Conservation (phyloP, 2,329 filamentous ascomycete species). For the Epicoccum nigrum region DNA sequence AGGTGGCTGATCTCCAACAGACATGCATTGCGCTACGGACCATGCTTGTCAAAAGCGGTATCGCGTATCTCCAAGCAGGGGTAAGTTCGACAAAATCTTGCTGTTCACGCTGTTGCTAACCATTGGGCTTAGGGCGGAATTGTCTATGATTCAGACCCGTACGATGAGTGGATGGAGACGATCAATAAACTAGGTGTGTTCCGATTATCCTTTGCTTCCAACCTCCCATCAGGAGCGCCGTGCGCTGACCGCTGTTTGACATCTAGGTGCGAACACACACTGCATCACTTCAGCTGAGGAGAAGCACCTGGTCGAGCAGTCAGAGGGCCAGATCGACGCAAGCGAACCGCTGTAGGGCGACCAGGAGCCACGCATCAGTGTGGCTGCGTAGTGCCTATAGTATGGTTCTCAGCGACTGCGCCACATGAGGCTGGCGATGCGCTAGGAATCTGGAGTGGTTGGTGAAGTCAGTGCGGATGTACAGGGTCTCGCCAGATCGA, state of each 20-base stretch:
- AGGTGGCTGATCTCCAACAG: constrained; percentile 39
- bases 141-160: constrained; percentile 75
- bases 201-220: constrained; percentile 4
- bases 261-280: constrained; percentile 73
- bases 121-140: constrained; percentile 41
- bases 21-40: constrained; percentile 78
- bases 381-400: constrained; percentile 31
- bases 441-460: background rate
- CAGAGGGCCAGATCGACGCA: constrained; percentile 25
- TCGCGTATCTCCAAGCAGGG: constrained; percentile 87
- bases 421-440: constrained; percentile 26
- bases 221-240: constrained; percentile 4
- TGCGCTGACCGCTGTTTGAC: constrained; percentile 28
- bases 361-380: constrained; percentile 34
- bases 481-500: constrained; percentile 13
- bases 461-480: constrained; percentile 3
- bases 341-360: constrained; percentile 20
- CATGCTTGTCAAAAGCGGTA: constrained; percentile 90
- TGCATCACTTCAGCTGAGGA: constrained; percentile 86
- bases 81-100: constrained; percentile 60
- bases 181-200: constrained; percentile 83
- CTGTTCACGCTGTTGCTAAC: constrained; percentile 25
- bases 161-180: constrained; percentile 94
- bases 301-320: constrained; percentile 61
- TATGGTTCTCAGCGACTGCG: constrained; percentile 13